Evolutionary conservation across 108 stramenopile species (phyloP), one percentile per base, ranked within the genome.

Genomic region (Schizochytrium sp.): DNA sequence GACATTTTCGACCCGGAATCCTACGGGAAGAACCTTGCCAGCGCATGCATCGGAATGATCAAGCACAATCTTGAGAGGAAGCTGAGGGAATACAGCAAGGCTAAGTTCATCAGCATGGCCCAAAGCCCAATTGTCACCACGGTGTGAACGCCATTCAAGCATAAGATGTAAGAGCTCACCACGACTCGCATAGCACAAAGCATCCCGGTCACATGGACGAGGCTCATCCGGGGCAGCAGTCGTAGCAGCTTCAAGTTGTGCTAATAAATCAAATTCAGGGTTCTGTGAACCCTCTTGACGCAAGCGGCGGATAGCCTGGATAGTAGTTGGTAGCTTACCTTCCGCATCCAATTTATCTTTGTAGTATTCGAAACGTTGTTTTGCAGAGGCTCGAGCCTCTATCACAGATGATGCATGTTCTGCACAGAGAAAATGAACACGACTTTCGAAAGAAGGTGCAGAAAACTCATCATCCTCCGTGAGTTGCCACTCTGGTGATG

Each of bases 51-150:
- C 2, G 5, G 76, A n/a, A 40, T 83, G 53, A n/a, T 55, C 76
- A 38, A 83, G 53, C 28, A 53, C 49, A 13, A 83, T 50, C 50
- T 55, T 55, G 76, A 55, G 53, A 5, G 76, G 76, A 5, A 47
- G 1, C 45, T 83, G 50, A 13, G 76, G 47, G 5, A 55, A 10
- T 8, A 83, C 76, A n/a, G 76, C 15, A 55, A 83, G 19, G 76
- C n/a, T 83, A 13, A 83, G 53, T 40, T 55, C 76, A 47, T 83
- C 76, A 38, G 76, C 76, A 13, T 83, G 76, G 38, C 76, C 76
- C n/a, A 55, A 55, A 10, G 76, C 47, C 64, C 64, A 69, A 5
- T 0, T 40, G 1, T 7, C 5, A 13, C 5, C 15, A 10, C n/a
- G 28, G 5, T n/a, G 28, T 38, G 50, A 47, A 5, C 50, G 28